Base-by-base conservation (phyloP, 345 rosid species). In the Syzygium aqueum region DNA sequence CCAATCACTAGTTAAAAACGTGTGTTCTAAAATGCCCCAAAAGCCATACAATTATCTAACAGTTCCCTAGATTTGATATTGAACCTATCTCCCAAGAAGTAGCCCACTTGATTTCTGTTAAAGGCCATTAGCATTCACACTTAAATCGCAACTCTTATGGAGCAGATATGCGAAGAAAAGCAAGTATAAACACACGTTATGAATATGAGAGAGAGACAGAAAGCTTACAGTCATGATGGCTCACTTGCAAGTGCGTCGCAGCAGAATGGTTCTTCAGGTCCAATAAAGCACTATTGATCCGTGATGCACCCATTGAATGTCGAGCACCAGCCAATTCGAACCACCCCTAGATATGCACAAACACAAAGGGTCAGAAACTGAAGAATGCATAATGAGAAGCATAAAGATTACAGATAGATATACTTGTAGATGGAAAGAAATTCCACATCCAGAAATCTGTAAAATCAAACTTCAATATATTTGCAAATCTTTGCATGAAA, bases 291-390 rank as follows among this genome's bases (percentile, higher is more conserved):
- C 93, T 86, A 86, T 91, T 97, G 88, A 97, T 61, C n/a, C 99
- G 96, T 13, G 92, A 95, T 67, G 95, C 88, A 59, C 99, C 99
- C 99, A 97, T 95, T 7, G 99, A 94, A 87, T 96, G 98, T 51
- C 98, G 90, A 56, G 99, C 98, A 91, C 98, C 92, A 11, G 99
- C 97, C 85, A 97, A 85, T 85, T 97, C 97, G 85, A 97, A 87
- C 99, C 99, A 97, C 84, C 99, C 99, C 99, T 97, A 85, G 78
- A 86, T 83, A 86, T 85, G 61, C 85, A 65, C 80, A 84, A 43
- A 33, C 37, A 84, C 15, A 15, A 50, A 54, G 22, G 43, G 65
- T 37, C 57, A 52, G 53, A 51, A 82, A 46, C 33, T 5, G 46
- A 61, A 88, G 84, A 56, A 56, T 25, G 37, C 63, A 67, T 33